phyloP scores from a whole-genome alignment of 345 rosid species.

The Cardamine chenopodiifolia region DNA sequence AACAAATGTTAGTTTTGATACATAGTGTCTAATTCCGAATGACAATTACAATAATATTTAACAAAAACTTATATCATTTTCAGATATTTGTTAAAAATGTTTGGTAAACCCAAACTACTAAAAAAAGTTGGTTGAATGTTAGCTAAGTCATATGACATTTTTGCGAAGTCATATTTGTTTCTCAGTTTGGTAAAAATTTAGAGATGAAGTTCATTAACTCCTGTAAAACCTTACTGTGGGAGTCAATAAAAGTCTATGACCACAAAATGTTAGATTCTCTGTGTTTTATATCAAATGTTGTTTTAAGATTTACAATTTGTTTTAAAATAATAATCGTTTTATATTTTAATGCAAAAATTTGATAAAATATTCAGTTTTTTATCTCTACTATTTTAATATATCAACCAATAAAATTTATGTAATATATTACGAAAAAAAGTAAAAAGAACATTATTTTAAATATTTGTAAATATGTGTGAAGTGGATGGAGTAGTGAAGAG shows the following conservation, averaged over 20 bases:
- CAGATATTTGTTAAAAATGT: neutral
- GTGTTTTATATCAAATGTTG: no score
- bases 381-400: neutral
- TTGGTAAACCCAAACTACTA: neutral
- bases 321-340: no score
- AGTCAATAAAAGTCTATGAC: slow-evolving; percentile 23
- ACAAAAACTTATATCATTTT: neutral
- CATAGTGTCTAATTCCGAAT: neutral
- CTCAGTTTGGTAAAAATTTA: slow-evolving; percentile 15
- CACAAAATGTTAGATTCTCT: slow-evolving; percentile 7
- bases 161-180: neutral
- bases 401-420: neutral
- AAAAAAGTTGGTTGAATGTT: neutral
- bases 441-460: neutral
- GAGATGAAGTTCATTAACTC: neutral
- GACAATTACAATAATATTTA: no score
- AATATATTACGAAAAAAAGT: neutral
- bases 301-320: no score
- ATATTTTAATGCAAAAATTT: no score
- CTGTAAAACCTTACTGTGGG: neutral
- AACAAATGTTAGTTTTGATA: neutral
- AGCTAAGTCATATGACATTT: neutral
- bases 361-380: neutral
- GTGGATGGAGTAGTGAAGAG: neutral
- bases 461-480: neutral